These are phyloP conservation scores for Pseudozyma hubeiensis DNA, from an alignment of 1,284 basidiomycete genomes.

Conservation along the genomic window DNA sequence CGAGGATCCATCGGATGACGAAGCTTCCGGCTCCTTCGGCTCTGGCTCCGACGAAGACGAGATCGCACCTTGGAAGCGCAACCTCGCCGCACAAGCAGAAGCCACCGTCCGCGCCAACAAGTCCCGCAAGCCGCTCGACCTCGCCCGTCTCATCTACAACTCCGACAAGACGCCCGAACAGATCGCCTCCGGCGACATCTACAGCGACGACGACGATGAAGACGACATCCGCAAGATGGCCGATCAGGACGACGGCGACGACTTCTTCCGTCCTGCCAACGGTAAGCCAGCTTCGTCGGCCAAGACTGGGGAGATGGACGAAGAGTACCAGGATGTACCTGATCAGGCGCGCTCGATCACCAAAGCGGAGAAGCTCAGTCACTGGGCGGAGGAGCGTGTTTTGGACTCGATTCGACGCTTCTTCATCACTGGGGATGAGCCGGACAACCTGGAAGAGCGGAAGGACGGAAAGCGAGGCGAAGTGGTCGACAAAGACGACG, in stretches of 20 bases:
- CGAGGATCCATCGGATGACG: constrained; percentile 65
- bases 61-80: constrained; percentile 80
- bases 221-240: constrained; percentile 34
- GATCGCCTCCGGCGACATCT: constrained; percentile 73
- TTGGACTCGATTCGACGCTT: constrained; percentile 86
- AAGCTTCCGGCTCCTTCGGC: constrained; percentile 23
- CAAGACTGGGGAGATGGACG: constrained; percentile 44
- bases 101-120: constrained; percentile 70
- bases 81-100: constrained; percentile 76
- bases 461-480: constrained; percentile 41
- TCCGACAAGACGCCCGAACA: constrained; percentile 78
- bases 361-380: constrained; percentile 72
- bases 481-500: constrained; percentile 63
- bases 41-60: constrained; percentile 52
- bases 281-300: constrained; percentile 68
- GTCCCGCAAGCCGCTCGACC: constrained; percentile 73
- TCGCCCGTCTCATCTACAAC: constrained; percentile 88
- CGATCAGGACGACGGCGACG: constrained; percentile 73
- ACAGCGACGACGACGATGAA: constrained; percentile 20
- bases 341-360: constrained; percentile 79
- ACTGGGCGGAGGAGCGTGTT: constrained; percentile 86
- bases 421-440: constrained; percentile 84
- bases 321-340: constrained; percentile 71
- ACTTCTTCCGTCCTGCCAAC: constrained; percentile 77
- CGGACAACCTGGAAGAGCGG: constrained; percentile 46